Evolutionary conservation across 78 protist species (phyloP), one percentile per base, ranked within the genome.

Genomic region (Dictyostelium purpureum): DNA sequence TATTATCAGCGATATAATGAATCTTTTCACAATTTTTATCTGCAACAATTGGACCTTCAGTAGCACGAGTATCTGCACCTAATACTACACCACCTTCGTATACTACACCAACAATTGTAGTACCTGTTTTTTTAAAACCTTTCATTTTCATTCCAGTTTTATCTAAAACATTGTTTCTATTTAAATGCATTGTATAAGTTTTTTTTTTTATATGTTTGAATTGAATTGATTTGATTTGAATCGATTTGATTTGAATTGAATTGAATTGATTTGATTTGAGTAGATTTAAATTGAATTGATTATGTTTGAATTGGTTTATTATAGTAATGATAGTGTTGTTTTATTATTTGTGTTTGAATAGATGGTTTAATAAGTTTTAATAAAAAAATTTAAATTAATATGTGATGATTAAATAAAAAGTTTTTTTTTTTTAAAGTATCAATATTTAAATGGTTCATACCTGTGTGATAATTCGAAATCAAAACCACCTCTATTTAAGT

Each of bases 61-160:
- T 98, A 9, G 99, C 99, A 11, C 99, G 96, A 7, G 99, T 99
- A 95, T 99, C 99, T 1, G 99, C 99, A 16, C 99, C 99, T 24
- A 99, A 94, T 10, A 99, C 99, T 2, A 99, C 99, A 35, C 99
- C 91, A 73, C 66, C 91, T 21, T 97, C 95, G 95, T 57, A 99
- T 31, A 97, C 93, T 4, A 98, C 79, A 49, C 99, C 99, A 11
- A 79, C 96, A 79, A 99, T 99, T 35, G 99, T 99, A 2, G 99
- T 99, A 38, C 99, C 99, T 6, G 99, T 99, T 96, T 98, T 98
- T 56, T 35, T 51, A n/a, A 94, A 90, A 43, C 80, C 82, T 66
- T 97, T 98, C 81, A 78, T 59, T 10, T 79, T 89, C 24, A 80
- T 2, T 18, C 98, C 97, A 19, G 21, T 42, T 38, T 89, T 73